Evolutionary conservation across 2,329 filamentous ascomycete species (phyloP).

Genomic region (Trichoderma pleuroti): DNA sequence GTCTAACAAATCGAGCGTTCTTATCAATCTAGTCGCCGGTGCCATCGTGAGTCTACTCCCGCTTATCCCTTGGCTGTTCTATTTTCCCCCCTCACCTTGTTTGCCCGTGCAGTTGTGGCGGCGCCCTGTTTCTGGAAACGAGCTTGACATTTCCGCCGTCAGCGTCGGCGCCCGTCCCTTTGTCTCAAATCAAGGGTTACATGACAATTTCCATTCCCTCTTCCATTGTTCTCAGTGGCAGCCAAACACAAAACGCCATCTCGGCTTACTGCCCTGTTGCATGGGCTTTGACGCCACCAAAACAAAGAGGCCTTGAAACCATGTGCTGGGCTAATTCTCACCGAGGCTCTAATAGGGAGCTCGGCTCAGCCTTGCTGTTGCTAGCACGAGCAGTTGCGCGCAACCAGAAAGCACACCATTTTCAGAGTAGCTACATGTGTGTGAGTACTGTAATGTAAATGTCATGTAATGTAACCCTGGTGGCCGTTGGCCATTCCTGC

Average conservation of each 20-base stretch:
- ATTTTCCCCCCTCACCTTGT: background rate
- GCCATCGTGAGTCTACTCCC: slow-evolving; percentile 57
- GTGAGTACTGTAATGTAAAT: background rate
- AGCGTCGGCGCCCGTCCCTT: slow-evolving; percentile 14
- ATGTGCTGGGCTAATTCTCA: background rate
- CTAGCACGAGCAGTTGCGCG: background rate
- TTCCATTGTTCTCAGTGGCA: background rate
- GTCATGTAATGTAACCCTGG: background rate
- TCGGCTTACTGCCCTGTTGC: background rate
- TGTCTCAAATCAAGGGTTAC: background rate
- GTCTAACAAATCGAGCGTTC: slow-evolving; percentile 76
- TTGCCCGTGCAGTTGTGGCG: background rate
- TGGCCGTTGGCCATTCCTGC: slow-evolving; percentile 1
- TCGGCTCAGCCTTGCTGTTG: slow-evolving; percentile 10
- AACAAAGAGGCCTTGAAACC: background rate
- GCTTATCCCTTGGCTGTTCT: background rate
- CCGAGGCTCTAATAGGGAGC: background rate
- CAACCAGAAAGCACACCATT: background rate
- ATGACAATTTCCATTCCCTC: background rate
- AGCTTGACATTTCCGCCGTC: background rate
- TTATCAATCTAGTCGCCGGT: slow-evolving; percentile 92
- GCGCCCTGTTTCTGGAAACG: background rate
- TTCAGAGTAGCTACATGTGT: background rate
- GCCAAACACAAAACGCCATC: background rate
- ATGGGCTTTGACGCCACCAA: slow-evolving; percentile 9